Base-by-base conservation (phyloP, 371 early-diverging fungal species). In the Mortierella sp. region DNA sequence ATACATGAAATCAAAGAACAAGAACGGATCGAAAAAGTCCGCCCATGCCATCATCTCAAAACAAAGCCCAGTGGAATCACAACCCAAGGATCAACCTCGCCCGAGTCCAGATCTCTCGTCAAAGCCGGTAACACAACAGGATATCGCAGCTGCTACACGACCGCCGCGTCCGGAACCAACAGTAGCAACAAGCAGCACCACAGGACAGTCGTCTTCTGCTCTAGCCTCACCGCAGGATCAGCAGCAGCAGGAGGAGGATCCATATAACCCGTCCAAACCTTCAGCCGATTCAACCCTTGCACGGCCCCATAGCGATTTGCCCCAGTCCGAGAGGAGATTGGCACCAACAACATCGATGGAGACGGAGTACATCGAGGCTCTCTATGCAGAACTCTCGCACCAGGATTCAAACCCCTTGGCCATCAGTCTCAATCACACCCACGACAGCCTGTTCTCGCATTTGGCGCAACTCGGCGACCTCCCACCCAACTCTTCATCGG, bases 361-460 rank as follows among this genome's bases (percentile, higher is more conserved):
- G 47, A 82, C 83, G 8, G 78, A 82, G 43, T 82, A 58, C 58
- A 82, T 82, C 44, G 84, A 76, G 40, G 84, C 72, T 2, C 64
- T 79, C 6, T 74, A 79, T 44, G 61, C 76, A 19, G 70, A 74
- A 26, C 68, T 75, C 14, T 41, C 74, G 11, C 41, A 40, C n/a
- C 61, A 64, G 55, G 47, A 40, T 26, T 26, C 61, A 22, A 34
- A 55, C 26, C 26, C 44, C 14, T 26, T 50, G 39, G 34, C 53
- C 29, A 61, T 65, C 22, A 43, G 53, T 11, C 9, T 26, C 26
- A 53, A 65, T 26, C 34, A 50, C 1, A 55, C 45, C 37, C 73
- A 43, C 4, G 48, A 61, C 48, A 52, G 26, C 31, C 5, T 55
- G 9, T 63, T 37, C 26, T 26, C 34, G 1, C 43, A 11, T 2